Conservation (phyloP, 1,139 yeast species). For the Schizosaccharomyces versatilis region DNA sequence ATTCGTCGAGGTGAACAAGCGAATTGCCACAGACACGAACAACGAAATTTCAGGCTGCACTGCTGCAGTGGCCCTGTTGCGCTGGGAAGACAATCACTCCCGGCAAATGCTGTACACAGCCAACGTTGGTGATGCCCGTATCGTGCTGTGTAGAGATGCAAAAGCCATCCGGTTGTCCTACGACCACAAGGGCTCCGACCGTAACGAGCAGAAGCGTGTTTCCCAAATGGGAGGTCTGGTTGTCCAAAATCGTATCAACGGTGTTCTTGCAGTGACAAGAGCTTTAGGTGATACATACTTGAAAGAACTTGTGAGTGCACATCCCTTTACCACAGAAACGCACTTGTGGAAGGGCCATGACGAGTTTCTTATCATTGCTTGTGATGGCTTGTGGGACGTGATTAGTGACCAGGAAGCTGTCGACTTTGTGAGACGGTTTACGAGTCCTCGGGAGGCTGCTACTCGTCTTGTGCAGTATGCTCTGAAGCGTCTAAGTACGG, state of each 20-base stretch:
- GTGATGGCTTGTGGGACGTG: slow-evolving; percentile 94
- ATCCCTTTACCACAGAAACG: slow-evolving; percentile 81
- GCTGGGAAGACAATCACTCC: slow-evolving; percentile 42
- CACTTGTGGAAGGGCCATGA: slow-evolving; percentile 36
- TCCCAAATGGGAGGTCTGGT: slow-evolving; percentile 64
- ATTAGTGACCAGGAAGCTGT: slow-evolving; percentile 65
- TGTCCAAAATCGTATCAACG: slow-evolving; percentile 80
- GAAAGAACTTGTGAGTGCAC: slow-evolving; percentile 73
- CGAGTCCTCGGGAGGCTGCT: slow-evolving; percentile 48
- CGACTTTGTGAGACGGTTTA: slow-evolving; percentile 33
- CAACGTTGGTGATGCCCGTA: slow-evolving; percentile 83
- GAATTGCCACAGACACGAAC: slow-evolving; percentile 19
- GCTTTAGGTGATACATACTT: slow-evolving; percentile 87
- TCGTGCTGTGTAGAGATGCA: slow-evolving; percentile 48
- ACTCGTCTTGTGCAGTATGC: slow-evolving; percentile 52
- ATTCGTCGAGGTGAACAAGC: slow-evolving; percentile 54
- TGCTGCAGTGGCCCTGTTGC: slow-evolving; percentile 76
- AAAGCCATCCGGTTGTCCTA: slow-evolving; percentile 60
- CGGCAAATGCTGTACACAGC: slow-evolving; percentile 66
- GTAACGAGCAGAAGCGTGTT: slow-evolving; percentile 52
- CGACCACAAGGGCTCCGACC: slow-evolving; percentile 85
- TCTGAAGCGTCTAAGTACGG: slow-evolving; percentile 59
- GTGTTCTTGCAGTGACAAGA: slow-evolving; percentile 83
- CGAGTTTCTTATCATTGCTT: slow-evolving; percentile 64
- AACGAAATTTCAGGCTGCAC: slow-evolving; percentile 63